Percentiles rank a stretch among this genome's conserved stretches.
Conservation (phyloP, 331 rosid genomes). For the Cydonia oblonga region DNA sequence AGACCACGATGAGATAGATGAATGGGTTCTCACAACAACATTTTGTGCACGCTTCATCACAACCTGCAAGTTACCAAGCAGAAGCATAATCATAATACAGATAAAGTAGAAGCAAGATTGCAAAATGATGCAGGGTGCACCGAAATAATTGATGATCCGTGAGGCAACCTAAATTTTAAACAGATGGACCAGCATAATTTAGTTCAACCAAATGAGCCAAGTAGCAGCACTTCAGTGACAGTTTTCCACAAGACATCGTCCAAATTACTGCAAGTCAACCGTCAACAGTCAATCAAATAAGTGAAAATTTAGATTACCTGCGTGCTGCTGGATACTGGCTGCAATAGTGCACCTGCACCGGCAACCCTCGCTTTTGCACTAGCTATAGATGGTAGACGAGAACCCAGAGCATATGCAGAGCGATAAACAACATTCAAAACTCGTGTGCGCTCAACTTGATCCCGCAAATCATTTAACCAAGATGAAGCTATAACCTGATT, state of each 20-base stretch:
- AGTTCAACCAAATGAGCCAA: slow-evolving; percentile 5
- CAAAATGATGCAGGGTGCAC: too few relatives aligned
- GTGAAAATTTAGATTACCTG: too few relatives aligned
- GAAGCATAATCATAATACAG: too few relatives aligned
- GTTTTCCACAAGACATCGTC: background rate
- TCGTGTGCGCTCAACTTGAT: slow-evolving; percentile 78
- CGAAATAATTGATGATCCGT: too few relatives aligned
- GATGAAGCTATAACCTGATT: slow-evolving; percentile 83
- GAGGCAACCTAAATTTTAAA: too few relatives aligned
- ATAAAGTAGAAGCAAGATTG: too few relatives aligned
- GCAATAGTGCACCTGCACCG: slow-evolving; percentile 77
- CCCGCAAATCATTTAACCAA: slow-evolving; percentile 88
- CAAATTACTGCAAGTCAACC: too few relatives aligned
- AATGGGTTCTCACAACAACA: slow-evolving; percentile 85
- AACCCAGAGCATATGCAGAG: slow-evolving; percentile 90
- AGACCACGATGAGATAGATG: slow-evolving; percentile 85
- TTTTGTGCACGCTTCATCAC: slow-evolving; percentile 89
- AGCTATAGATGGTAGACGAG: slow-evolving; percentile 78
- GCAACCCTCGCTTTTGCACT: slow-evolving; percentile 85
- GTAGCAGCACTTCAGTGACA: background rate
- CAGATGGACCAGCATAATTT: background rate
- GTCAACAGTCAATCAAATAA: too few relatives aligned
- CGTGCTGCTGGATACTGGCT: slow-evolving; percentile 84
- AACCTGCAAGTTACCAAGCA: slow-evolving; percentile 48
- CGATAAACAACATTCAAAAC: slow-evolving; percentile 86